Conservation (phyloP, 164 flowering plant genomes). For the Warburgia ugandensis region DNA sequence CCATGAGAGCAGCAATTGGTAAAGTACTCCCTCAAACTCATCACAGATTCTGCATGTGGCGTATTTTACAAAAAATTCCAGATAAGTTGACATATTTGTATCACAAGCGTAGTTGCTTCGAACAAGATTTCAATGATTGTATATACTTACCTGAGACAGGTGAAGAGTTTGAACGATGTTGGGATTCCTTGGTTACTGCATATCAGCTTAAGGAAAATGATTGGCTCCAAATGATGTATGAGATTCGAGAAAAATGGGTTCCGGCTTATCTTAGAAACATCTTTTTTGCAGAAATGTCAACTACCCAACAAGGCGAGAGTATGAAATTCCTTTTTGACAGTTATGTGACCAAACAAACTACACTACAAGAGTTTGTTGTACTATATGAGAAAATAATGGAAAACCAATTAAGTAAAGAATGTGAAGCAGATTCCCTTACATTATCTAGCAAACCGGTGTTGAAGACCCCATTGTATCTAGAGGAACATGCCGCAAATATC, state of each 20-base stretch:
- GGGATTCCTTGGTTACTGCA: neutral
- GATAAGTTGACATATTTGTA: conserved; percentile 5
- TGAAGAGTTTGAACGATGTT: conserved; percentile 11
- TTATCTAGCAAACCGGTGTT: conserved; percentile 51
- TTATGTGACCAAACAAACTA: conserved; percentile 56
- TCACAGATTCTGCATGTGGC: conserved; percentile 9
- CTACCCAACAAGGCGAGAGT: conserved; percentile 14
- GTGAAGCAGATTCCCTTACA: conserved; percentile 53
- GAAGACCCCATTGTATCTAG: conserved; percentile 80
- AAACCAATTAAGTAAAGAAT: conserved; percentile 39
- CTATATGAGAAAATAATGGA: conserved; percentile 50
- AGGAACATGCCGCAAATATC: conserved; percentile 66
- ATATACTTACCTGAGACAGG: conserved; percentile 1
- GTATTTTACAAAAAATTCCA: conserved; percentile 2
- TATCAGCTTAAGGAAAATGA: conserved; percentile 28
- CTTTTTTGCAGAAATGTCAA: conserved; percentile 43
- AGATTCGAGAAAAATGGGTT: conserved; percentile 46
- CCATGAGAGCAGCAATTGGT: conserved; percentile 10
- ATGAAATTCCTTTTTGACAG: conserved; percentile 59
- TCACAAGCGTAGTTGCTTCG: neutral
- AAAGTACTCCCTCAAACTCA: conserved; percentile 12
- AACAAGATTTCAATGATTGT: conserved; percentile 4
- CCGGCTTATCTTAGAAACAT: conserved; percentile 51
- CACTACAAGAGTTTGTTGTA: conserved; percentile 33
- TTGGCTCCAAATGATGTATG: conserved; percentile 51